phyloP scores from a whole-genome alignment of 1,139 yeast species.

The Waltiozyma sp. region DNA sequence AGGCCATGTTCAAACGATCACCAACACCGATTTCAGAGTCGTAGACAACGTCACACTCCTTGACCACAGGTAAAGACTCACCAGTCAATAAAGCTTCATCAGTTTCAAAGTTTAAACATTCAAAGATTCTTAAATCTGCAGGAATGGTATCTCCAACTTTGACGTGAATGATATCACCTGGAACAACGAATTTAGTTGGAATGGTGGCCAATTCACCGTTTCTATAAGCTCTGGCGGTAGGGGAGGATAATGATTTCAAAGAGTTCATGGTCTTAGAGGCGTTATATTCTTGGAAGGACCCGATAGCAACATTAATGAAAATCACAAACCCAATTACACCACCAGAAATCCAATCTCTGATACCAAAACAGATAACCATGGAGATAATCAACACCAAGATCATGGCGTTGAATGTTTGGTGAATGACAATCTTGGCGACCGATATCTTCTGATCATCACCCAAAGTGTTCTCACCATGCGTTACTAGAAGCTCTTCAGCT shows the following conservation, averaged over 20 bases:
- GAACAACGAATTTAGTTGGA: conserved; percentile 61
- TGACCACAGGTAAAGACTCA: conserved; percentile 67
- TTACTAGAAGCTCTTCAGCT: conserved; percentile 18
- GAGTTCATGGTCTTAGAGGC: conserved; percentile 82
- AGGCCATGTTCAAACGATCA: conserved; percentile 67
- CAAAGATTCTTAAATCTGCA: conserved; percentile 58
- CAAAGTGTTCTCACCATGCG: conserved; percentile 48
- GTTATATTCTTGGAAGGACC: conserved; percentile 57
- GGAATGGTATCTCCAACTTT: conserved; percentile 74
- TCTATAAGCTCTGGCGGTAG: conserved; percentile 61
- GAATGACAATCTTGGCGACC: conserved; percentile 45
- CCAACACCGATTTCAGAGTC: conserved; percentile 52
- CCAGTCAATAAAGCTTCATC: conserved; percentile 78
- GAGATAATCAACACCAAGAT: conserved; percentile 63
- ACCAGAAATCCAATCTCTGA: conserved; percentile 73
- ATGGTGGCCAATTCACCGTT: conserved; percentile 49
- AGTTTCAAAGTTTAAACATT: conserved; percentile 58
- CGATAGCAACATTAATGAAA: conserved; percentile 53
- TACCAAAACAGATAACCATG: conserved; percentile 66
- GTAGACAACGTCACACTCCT: conserved; percentile 35
- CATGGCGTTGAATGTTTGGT: conserved; percentile 75
- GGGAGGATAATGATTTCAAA: conserved; percentile 55
- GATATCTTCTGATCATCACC: conserved; percentile 55
- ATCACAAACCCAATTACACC: conserved; percentile 74
- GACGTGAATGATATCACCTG: conserved; percentile 61